phyloP scores from a whole-genome alignment of 495 filamentous ascomycete species.

The Penicillium coprophilum region DNA sequence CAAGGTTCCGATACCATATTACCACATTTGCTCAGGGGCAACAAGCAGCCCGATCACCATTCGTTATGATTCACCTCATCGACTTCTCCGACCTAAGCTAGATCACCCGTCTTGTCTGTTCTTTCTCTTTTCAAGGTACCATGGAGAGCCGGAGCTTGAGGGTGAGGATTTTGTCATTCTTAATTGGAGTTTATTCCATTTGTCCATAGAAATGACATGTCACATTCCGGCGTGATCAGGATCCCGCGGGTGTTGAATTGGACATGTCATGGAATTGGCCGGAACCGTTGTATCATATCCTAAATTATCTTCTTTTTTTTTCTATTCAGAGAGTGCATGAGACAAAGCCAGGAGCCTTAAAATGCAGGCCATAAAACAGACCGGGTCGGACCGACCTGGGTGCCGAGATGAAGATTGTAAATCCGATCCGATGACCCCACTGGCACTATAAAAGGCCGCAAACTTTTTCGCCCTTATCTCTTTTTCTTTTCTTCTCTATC shows the following conservation, averaged over 20 bases:
- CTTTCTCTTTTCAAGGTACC: not conserved
- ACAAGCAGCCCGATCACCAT: not conserved
- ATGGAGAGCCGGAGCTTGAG: not conserved
- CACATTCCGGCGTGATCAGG: not conserved
- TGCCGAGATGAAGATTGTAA: conserved; percentile 21
- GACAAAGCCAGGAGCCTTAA: not conserved
- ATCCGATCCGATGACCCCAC: conserved; percentile 33
- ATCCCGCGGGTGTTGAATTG: not conserved
- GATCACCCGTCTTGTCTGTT: not conserved
- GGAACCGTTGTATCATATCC: not conserved
- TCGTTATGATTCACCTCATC: not conserved
- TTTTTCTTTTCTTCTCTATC: conserved; percentile 49
- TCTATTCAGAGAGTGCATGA: not conserved
- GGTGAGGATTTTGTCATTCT: not conserved
- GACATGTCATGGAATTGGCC: not conserved
- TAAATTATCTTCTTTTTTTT: not conserved
- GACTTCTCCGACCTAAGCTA: not conserved
- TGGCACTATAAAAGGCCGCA: conserved; percentile 26
- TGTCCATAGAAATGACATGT: not conserved
- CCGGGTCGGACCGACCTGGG: not conserved
- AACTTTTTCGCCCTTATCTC: conserved; percentile 26
- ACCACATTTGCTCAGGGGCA: not conserved
- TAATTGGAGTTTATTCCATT: not conserved
- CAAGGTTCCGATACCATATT: not conserved
- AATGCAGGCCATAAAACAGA: not conserved